A percentile compares a stretch with the other conserved stretches of the same genome.
These are phyloP conservation scores for Calonectria fujianensis DNA, from an alignment of 2,329 filamentous ascomycete genomes.

Conservation along the genomic window DNA sequence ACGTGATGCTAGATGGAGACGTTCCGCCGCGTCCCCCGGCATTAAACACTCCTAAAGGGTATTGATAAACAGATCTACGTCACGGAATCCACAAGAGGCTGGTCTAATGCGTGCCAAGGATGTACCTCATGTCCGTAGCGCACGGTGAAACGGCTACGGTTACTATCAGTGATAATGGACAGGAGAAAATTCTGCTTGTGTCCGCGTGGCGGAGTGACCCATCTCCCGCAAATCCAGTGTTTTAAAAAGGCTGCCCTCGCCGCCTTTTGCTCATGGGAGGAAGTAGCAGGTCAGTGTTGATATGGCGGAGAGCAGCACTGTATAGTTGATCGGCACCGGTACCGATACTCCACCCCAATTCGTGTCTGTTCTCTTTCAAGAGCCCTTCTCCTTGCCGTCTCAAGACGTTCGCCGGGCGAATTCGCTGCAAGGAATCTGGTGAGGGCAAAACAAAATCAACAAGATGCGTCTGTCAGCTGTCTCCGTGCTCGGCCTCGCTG, in stretches of 20 bases:
- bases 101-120: neutral
- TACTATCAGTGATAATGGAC: neutral
- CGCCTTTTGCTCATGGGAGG: neutral
- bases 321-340: conserved; percentile 9
- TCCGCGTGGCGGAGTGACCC: neutral
- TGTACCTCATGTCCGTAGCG: neutral
- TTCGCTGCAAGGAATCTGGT: no score
- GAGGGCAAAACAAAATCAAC: neutral
- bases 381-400: neutral
- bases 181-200: neutral
- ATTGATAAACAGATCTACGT: neutral
- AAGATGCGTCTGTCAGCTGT: conserved; percentile 10
- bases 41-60: neutral
- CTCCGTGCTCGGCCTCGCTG: conserved; percentile 15
- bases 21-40: neutral
- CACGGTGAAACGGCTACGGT: neutral
- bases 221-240: neutral
- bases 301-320: neutral
- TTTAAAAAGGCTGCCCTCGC: neutral
- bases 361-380: no score
- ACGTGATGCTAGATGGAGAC: neutral
- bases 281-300: neutral
- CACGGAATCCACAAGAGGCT: neutral
- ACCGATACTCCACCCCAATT: neutral
- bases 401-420: neutral